Evolutionary conservation across 2,329 filamentous ascomycete species (phyloP).

Genomic region (Stagonosporopsis vannaccii): DNA sequence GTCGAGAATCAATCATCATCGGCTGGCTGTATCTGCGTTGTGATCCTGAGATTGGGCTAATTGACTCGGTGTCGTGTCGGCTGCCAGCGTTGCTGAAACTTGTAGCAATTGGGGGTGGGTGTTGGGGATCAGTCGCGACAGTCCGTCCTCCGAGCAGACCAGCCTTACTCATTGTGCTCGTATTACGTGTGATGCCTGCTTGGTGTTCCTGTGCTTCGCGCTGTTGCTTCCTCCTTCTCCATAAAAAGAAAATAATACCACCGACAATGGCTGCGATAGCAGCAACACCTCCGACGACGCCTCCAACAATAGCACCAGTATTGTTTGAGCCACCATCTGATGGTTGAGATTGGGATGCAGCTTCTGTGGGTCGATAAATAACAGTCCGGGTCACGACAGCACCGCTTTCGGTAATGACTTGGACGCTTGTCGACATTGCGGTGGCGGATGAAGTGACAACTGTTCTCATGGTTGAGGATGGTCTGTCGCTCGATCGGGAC

Average conservation of each 20-base stretch:
- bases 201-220: slow-evolving; percentile 28
- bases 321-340: slow-evolving; percentile 30
- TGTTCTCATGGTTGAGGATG: slow-evolving; percentile 28
- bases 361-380: slow-evolving; percentile 42
- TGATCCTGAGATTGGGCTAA: slow-evolving; percentile 45
- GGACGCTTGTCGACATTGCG: slow-evolving; percentile 36
- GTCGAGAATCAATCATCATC: slow-evolving; percentile 56
- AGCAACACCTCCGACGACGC: slow-evolving; percentile 51
- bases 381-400: slow-evolving; percentile 55
- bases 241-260: slow-evolving; percentile 50
- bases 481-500: slow-evolving; percentile 1
- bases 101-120: slow-evolving; percentile 37
- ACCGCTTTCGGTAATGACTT: slow-evolving; percentile 54
- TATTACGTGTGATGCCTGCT: slow-evolving; percentile 49
- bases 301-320: slow-evolving; percentile 56
- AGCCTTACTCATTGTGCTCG: slow-evolving; percentile 57
- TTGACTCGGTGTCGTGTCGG: slow-evolving; percentile 41
- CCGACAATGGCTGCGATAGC: slow-evolving; percentile 37
- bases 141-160: slow-evolving; percentile 49
- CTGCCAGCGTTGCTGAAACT: slow-evolving; percentile 39
- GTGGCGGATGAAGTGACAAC: slow-evolving; percentile 10
- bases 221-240: slow-evolving; percentile 42
- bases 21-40: slow-evolving; percentile 53
- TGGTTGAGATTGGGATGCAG: neutral
- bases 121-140: slow-evolving; percentile 26